Base-by-base conservation (phyloP, 768 basidiomycete genomes). In the Inosperma sp. region DNA sequence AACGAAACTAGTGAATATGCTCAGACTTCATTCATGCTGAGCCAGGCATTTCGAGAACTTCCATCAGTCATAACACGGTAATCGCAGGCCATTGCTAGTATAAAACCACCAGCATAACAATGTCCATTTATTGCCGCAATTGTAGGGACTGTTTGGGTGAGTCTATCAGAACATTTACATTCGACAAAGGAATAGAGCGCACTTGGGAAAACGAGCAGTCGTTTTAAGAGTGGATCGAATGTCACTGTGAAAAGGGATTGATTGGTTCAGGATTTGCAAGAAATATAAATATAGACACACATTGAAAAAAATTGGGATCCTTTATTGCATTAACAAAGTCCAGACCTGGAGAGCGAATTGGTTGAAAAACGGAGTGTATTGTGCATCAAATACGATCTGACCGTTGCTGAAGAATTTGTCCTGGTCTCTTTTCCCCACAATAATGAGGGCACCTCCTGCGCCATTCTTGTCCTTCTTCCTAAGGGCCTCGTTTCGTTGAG, bases 351-450 rank as follows among this genome's bases (percentile, higher is more conserved):
- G 30, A 36, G 10, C 31, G 5, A 37, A 22, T n/a, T 47, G 25
- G 39, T 31, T 35, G 36, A 22, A 49, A 41, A 10, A 44, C 49
- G 14, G 55, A n/a, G 21, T 44, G 21, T 22, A 30, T 16, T 29
- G 8, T 19, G 16, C 25, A 19, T 7, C 14, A 29, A 22, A 40
- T 30, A 29, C 8, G 23, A 48, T 53, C 71, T 23, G 50, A 80
- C 88, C 89, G 57, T 90, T 92, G 68, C 86, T 88, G 67, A 93
- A 93, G 74, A 90, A 93, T 66, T 91, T 93, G 65, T 91, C 81
- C 64, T 93, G 89, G 53, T 76, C 74, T 54, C 73, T 75, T 53
- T 79, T 80, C 3, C 90, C 89, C 6, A 87, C 82, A 47, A 93
- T 83, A 53, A 92, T 82, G 25, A 93, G 66, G 3, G 86, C 83